Base-by-base conservation (phyloP, 106 monocot species). In the Dendrobium nobile region DNA sequence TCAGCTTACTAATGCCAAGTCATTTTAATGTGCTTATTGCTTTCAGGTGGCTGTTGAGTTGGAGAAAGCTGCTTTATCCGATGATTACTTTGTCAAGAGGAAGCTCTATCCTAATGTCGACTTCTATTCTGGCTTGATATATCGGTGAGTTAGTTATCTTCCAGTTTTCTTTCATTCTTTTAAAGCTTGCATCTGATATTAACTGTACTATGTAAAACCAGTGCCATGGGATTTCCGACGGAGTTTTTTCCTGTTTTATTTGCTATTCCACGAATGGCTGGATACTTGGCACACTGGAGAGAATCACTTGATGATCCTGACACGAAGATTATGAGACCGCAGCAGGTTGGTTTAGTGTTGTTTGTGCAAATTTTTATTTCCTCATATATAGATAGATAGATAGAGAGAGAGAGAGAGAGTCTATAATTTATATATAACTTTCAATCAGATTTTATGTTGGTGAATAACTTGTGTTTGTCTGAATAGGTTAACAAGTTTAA, bases 281-380 rank as follows among this genome's bases (percentile, higher is more conserved):
- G 98, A 26, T 99, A 90, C 54, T 82, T 99, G 47, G 83, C 95
- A 72, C 98, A 99, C 80, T 99, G 98, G 98, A 84, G 91, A 58
- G 98, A 99, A 77, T 99, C 98, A n/a, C 90, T 99, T n/a, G 91
- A 95, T 90, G 98, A 95, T 85, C 95, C 98, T 73, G 98, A 99
- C 75, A 95, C 93, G n/a, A 99, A 99, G 85, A 99, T 99, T 77
- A 95, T 95, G 88, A 91, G 98, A 77, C 98, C 95, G 18, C 95
- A 92, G 72, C 84, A 99, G 98, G 98, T 99, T 55, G 85, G 81
- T 85, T 33, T 65, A 65, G 24, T n/a, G 22, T 2, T 65, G n/a
- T 26, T 26, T 26, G 26, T 65, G n/a, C 64, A 65, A 26, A 15
- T 24, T 51, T 10, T 65, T 65, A 61, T 26, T 64, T 64, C 24